Base-by-base conservation (phyloP, 306 rosid genomes). In the Rubus parviflorus region DNA sequence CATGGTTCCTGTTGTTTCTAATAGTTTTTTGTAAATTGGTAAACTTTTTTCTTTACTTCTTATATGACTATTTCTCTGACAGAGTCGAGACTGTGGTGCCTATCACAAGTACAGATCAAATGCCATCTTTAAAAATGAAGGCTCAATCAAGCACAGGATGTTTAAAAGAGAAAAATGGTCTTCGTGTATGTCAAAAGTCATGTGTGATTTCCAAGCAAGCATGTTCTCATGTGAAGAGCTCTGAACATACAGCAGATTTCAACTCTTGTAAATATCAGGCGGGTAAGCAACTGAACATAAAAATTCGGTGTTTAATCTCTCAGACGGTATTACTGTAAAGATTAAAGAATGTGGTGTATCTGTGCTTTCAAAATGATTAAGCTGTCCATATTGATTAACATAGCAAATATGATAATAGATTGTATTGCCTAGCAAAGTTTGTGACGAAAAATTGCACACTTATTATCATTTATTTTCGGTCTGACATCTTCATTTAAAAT, bases 91-190 rank as follows among this genome's bases (percentile, higher is more conserved):
- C 68, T 79, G 84, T 75, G 70, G 83, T 83, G 78, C 75, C 17
- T 69, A 81, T 87, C 82, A 70, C 70, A 83, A 86, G 86, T 77
- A 51, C 76, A 87, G 90, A 84, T 77, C 98, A 89, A 94, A 94
- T 94, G 98, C 98, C 98, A 90, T 94, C 95, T 77, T 68, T 92
- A 78, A 92, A 89, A 82, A 94, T 92, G 98, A 90, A 95, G 95
- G 86, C 92, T 86, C 89, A 95, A 81, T 88, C 86, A 85, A 84
- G 89, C 82, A 84, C 57, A 54, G 81, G 86, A 82, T 89, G 95
- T 87, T 81, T 95, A 83, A 86, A 82, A 81, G 98, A 92, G 77
- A 92, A 82, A 83, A 76, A 86, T 74, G 92, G 91, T 81, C 91
- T 92, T 80, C 96, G 83, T 61, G 86, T 88, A 22, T 92, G 96